Conservation (phyloP, 176 grass and related monocot genomes). For the Aegilops longissima region DNA sequence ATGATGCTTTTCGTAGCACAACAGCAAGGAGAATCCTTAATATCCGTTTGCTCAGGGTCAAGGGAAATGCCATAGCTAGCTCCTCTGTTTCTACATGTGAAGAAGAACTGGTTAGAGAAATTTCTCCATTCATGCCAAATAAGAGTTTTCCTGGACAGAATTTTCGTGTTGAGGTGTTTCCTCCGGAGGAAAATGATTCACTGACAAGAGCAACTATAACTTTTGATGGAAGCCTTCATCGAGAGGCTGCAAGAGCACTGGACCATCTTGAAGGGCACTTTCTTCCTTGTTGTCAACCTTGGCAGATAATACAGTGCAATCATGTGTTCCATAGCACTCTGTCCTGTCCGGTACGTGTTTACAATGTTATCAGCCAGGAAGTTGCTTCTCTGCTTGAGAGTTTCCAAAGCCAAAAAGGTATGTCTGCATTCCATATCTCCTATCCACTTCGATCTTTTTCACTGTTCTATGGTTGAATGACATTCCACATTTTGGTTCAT, state of each 20-base stretch:
- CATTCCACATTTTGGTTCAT: neutral
- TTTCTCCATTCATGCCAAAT: constrained; percentile 77
- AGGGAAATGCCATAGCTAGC: constrained; percentile 21
- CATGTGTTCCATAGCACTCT: constrained; percentile 84
- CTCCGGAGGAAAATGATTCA: constrained; percentile 54
- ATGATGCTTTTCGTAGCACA: constrained; percentile 48
- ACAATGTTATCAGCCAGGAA: constrained; percentile 61
- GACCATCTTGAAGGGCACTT: constrained; percentile 75
- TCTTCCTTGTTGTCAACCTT: constrained; percentile 60
- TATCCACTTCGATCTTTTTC: constrained; percentile 11
- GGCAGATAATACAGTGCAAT: constrained; percentile 90
- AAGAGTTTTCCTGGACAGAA: constrained; percentile 65
- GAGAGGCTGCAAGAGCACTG: constrained; percentile 81
- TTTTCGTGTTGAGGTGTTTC: constrained; percentile 69
- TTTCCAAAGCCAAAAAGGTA: constrained; percentile 68
- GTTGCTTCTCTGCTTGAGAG: constrained; percentile 56
- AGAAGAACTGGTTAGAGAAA: constrained; percentile 71
- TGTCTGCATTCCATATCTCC: constrained; percentile 17
- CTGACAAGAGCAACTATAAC: constrained; percentile 68
- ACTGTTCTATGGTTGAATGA: constrained; percentile 1
- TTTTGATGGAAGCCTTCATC: constrained; percentile 86
- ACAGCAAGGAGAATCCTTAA: constrained; percentile 70
- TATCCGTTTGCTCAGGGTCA: constrained; percentile 56
- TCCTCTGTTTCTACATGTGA: constrained; percentile 40
- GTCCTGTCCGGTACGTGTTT: constrained; percentile 60